Base-by-base conservation (phyloP, 768 basidiomycete species). In the Tylopilus vinaceipallidus region DNA sequence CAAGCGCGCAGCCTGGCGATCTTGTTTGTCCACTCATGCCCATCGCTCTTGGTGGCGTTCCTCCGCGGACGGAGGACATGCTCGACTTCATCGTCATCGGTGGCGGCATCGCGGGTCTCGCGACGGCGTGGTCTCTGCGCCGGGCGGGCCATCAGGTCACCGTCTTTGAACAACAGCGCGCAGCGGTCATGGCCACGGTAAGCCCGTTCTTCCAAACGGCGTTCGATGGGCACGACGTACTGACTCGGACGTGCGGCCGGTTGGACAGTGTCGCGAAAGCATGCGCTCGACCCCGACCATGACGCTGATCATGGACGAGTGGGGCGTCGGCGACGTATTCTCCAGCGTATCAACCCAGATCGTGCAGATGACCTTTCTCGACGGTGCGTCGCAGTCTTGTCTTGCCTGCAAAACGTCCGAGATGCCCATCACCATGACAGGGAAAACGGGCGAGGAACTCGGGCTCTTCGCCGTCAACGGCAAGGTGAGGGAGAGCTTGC, bases 71-170 rank as follows among this genome's bases (percentile, higher is more conserved):
- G 7, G 51, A 50, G 13, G 52, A 66, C 38, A n/a, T 45, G 19
- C 54, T 66, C 35, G 33, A 52, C 34, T 62, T 65, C 6, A 3
- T 59, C 47, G 40, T 65, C 49, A 60, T 65, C 12, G 65, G 65
- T 8, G 65, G 62, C 2, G 60, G 56, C 33, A 70, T 83, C 12
- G 71, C 76, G 30, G 84, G 83, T 10, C 72, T 84, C 27, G 73
- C 82, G 2, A 66, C 75, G 8, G 82, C 83, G 0, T 81, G 74
- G 58, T 68, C 78, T 2, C 71, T 86, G 19, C 71, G 69, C 23
- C 71, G 68, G 52, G 75, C 74, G 0, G 84, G 84, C 0, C 84
- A 86, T 64, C 65, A 70, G 19, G 82, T 84, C 27, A 66, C 73
- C 2, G 71, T 86, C 3, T 57, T 84, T 23, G 84, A 85, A 60